Evolutionary conservation across 257 asterid species (phyloP).

Genomic region (Agastache rugosa): DNA sequence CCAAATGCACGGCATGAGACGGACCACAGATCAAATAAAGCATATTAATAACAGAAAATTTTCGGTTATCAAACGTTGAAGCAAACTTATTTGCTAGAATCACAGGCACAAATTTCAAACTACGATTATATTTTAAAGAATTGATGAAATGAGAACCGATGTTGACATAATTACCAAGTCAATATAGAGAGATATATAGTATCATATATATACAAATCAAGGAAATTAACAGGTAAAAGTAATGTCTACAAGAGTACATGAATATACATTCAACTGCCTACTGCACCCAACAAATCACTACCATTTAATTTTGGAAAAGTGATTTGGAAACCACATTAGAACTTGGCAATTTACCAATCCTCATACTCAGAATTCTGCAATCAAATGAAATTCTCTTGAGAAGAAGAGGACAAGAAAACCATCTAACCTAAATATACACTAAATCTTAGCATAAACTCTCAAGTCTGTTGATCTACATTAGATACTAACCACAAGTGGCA

Average conservation of each 20-base stretch:
- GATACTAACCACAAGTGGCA: neutral
- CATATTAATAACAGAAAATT: neutral
- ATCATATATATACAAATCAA: too few species aligned
- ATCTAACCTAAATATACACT: neutral
- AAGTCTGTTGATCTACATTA: neutral
- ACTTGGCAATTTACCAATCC: neutral
- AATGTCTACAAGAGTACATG: too few species aligned
- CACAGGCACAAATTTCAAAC: slow-evolving; percentile 5
- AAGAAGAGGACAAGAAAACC: neutral
- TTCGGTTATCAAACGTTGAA: slow-evolving; percentile 1
- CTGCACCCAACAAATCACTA: neutral
- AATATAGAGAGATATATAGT: too few species aligned
- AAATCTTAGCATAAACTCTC: slow-evolving; percentile 3
- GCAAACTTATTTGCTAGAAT: neutral
- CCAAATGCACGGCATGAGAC: slow-evolving; percentile 23
- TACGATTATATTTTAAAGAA: neutral
- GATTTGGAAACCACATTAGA: slow-evolving; percentile 2
- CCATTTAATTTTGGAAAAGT: neutral
- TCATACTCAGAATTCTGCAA: neutral
- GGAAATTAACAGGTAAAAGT: too few species aligned
- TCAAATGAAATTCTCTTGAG: slow-evolving; percentile 11
- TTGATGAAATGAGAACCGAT: too few species aligned
- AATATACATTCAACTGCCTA: too few species aligned
- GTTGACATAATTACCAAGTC: too few species aligned
- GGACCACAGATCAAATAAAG: slow-evolving; percentile 4